Conservation (phyloP, 805 yeast genomes). For the Lachancea sp. region DNA sequence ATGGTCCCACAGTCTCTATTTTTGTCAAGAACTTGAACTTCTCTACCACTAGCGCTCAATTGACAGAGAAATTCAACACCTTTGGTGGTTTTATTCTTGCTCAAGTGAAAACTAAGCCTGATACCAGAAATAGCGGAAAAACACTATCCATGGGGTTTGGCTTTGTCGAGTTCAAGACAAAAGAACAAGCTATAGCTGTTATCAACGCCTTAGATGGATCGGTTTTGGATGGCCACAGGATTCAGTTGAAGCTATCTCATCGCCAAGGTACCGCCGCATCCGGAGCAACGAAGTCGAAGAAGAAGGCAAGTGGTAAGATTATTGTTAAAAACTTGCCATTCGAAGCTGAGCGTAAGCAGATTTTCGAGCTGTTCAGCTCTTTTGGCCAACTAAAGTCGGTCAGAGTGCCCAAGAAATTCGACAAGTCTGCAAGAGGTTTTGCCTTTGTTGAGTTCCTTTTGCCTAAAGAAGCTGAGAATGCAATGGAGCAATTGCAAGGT, state of each 20-base stretch:
- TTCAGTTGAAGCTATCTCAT: constrained; percentile 83
- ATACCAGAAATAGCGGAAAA: constrained; percentile 62
- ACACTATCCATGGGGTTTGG: constrained; percentile 96
- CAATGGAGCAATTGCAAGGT: constrained; percentile 89
- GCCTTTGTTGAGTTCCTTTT: constrained; percentile 92
- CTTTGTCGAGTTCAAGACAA: constrained; percentile 80
- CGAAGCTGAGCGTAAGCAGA: constrained; percentile 88
- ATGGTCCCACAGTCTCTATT: constrained; percentile 78
- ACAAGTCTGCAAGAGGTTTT: constrained; percentile 92
- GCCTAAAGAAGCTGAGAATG: constrained; percentile 85
- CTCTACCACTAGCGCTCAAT: constrained; percentile 54
- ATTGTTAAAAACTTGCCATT: constrained; percentile 96
- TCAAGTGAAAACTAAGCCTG: constrained; percentile 80
- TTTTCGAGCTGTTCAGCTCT: constrained; percentile 86
- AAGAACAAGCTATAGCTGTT: constrained; percentile 73
- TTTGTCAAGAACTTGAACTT: constrained; percentile 92
- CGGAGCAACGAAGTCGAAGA: constrained; percentile 20
- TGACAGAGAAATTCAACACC: constrained; percentile 57
- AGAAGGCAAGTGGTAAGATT: constrained; percentile 52
- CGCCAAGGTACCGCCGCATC: constrained; percentile 45
- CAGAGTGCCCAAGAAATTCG: constrained; percentile 93
- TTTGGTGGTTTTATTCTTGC: constrained; percentile 78
- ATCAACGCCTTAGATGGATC: constrained; percentile 66
- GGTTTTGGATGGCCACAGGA: constrained; percentile 79
- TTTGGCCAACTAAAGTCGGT: constrained; percentile 93